Conservation (phyloP, 305 asterid species). For the Solanum hybrid region DNA sequence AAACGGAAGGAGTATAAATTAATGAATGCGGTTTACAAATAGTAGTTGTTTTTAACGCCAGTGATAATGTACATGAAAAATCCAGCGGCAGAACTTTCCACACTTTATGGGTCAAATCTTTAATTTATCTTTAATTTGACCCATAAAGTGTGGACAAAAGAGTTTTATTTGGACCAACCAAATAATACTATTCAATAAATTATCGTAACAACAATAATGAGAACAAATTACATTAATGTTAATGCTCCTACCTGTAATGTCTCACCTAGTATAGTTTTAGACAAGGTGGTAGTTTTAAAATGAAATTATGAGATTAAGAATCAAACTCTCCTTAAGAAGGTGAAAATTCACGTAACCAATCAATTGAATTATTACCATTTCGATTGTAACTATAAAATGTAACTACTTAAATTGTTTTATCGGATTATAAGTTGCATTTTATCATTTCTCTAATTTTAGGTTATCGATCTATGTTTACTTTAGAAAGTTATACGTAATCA, state of each 20-base stretch:
- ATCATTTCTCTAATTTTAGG: neutral
- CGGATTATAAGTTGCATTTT: neutral
- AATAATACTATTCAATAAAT: neutral
- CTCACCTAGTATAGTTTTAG: neutral
- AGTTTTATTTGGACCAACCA: neutral
- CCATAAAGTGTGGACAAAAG: no score
- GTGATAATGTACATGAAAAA: neutral
- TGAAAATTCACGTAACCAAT: no score
- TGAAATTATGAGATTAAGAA: no score
- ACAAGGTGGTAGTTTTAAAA: no score
- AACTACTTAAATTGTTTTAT: neutral
- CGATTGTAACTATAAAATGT: neutral
- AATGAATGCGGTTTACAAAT: no score
- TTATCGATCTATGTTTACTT: neutral
- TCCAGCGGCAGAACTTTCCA: neutral
- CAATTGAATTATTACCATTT: no score
- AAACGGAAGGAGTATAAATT: no score
- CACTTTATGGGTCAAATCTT: neutral
- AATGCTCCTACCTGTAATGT: neutral
- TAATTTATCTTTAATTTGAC: no score
- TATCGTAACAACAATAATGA: neutral
- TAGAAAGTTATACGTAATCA: neutral
- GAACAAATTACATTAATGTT: neutral
- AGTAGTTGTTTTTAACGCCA: no score
- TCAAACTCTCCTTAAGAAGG: no score